These are phyloP conservation scores for Rhodamnia argentea DNA, from an alignment of 345 rosid species.

Conservation along the genomic window DNA sequence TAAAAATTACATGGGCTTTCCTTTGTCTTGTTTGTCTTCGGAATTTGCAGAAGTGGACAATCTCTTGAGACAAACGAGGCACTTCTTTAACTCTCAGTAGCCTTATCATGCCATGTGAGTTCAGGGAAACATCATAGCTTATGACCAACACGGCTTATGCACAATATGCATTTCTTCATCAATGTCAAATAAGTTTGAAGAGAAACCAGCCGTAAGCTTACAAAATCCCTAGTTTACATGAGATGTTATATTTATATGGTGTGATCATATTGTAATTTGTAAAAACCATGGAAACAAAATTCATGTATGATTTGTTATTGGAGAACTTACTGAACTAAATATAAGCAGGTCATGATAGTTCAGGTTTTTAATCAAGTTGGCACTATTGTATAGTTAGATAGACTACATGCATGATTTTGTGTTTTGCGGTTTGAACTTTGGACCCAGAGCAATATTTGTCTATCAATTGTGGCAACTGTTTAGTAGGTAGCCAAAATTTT, in stretches of 20 bases:
- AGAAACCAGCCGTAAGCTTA: too few species aligned
- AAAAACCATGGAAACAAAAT: neutral
- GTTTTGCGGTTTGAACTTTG: fast-evolving
- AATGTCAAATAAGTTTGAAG: too few species aligned
- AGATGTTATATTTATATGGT: neutral
- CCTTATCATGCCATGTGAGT: too few species aligned
- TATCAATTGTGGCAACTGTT: neutral
- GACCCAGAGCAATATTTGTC: neutral
- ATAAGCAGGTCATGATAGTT: neutral
- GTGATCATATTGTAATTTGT: neutral
- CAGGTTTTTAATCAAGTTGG: neutral
- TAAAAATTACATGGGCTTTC: too few species aligned
- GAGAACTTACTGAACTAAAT: neutral
- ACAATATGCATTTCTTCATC: too few species aligned
- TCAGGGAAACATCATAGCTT: too few species aligned
- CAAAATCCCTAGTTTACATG: neutral
- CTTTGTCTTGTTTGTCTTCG: too few species aligned
- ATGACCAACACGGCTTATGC: too few species aligned
- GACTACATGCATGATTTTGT: neutral
- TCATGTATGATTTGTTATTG: neutral
- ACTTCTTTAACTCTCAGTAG: too few species aligned
- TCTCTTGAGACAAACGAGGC: too few species aligned
- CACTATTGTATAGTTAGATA: neutral
- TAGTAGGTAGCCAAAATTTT: neutral
- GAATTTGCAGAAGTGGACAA: too few species aligned